Evolutionary conservation across 164 flowering plant species (phyloP), one percentile per base, ranked within the genome.

Genomic region (Dillenia turbinata): DNA sequence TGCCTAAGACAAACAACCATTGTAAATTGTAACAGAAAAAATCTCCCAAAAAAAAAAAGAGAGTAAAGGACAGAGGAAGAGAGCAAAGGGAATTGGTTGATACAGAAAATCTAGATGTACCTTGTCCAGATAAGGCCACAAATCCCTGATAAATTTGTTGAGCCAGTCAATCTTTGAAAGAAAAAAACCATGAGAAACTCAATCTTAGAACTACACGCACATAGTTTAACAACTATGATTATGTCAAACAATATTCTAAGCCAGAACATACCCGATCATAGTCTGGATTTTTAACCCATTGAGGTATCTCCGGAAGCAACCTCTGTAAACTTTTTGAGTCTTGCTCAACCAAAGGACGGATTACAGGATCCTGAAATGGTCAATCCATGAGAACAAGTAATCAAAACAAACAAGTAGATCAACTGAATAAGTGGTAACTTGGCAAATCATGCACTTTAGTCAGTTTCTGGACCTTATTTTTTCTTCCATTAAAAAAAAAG

Each of bases 61-160:
- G 44, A 47, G 40, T 12, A 59, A 12, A 61, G 9, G 50, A n/a
- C 22, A 12, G 12, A 45, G 7, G 6, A 52, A 55, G 55, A 43
- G 50, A 22, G 9, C 47, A 59, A 12, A 33, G 40, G 40, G 40
- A 33, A 26, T 12, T 56, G 16, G 47, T 10, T 45, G 9, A 6
- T 44, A 53, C 4, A 54, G 10, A 60, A 61, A 15, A 15, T 47
- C 19, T 44, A 49, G 58, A 24, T 66, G 57, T 79, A 91, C 99
- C 96, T 81, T 90, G 78, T 95, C 94, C 60, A 95, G 77, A 65
- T 86, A 91, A 71, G 99, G 99, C 99, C 99, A 94, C 95, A 94
- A 89, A 44, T 12, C 26, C 43, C 66, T 84, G 43, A 94, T 71
- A 48, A 94, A 86, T 69, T 77, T 86, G 84, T 89, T 94, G 16